A percentile compares a stretch with the other conserved stretches of the same genome.
Conservation (phyloP, 1,284 basidiomycete genomes). For the Microstroma glucosiphilum region DNA sequence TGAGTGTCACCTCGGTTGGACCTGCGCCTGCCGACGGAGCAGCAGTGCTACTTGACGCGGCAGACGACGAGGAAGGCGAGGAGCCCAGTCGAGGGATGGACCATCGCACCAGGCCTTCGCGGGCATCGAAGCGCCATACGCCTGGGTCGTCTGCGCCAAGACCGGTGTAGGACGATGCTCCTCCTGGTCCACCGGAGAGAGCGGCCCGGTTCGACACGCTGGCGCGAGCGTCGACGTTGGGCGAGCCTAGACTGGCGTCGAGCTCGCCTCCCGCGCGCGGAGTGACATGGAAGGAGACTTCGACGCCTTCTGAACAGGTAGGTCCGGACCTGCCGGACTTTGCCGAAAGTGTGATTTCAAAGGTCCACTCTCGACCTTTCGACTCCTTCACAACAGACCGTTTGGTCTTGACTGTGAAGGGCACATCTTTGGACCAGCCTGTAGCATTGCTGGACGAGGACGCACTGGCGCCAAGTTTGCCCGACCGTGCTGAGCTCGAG, state of each 20-base stretch:
- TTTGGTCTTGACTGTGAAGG: not conserved
- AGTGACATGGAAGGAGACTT: not conserved
- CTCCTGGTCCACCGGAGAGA: not conserved
- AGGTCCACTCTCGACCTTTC: not conserved
- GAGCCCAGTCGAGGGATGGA: constrained; percentile 1
- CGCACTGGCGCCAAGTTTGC: not conserved
- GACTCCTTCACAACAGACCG: not conserved
- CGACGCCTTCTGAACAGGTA: not conserved
- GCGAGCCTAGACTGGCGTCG: not conserved
- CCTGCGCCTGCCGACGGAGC: not conserved
- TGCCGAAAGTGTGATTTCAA: not conserved
- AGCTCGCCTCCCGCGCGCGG: not conserved
- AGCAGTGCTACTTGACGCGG: no score
- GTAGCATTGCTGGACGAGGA: not conserved
- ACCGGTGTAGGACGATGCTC: not conserved
- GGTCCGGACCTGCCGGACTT: not conserved
- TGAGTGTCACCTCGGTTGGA: not conserved
- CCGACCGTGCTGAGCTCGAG: not conserved
- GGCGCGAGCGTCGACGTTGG: not conserved
- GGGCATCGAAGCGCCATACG: not conserved
- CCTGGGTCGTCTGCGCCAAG: not conserved
- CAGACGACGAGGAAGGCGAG: not conserved
- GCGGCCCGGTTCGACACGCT: not conserved
- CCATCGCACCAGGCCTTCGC: constrained; percentile 4
- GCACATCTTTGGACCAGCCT: not conserved